Evolutionary conservation across 495 filamentous ascomycete genomes (phyloP).

Genomic region (Extremus antarcticus): DNA sequence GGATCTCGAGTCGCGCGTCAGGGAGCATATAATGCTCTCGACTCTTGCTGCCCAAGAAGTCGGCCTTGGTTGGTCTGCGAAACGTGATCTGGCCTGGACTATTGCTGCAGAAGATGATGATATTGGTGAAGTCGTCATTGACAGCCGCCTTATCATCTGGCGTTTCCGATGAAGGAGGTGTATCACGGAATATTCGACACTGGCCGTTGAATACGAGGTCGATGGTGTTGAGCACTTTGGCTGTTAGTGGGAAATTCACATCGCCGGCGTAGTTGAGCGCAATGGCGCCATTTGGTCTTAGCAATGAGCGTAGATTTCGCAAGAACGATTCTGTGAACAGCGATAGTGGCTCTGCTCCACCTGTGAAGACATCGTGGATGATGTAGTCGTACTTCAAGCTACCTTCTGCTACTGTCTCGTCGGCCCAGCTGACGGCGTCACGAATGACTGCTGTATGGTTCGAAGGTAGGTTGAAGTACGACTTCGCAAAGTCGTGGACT

Average conservation of each 20-base stretch:
- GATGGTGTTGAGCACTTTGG: slow-evolving; percentile 61
- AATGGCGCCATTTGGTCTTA: slow-evolving; percentile 70
- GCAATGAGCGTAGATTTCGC: slow-evolving; percentile 49
- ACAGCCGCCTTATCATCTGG: background rate
- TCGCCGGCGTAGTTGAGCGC: slow-evolving; percentile 99
- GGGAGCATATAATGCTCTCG: slow-evolving; percentile 61
- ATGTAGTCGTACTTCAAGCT: slow-evolving; percentile 67
- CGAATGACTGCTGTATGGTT: slow-evolving; percentile 74
- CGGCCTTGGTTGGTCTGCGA: slow-evolving; percentile 50
- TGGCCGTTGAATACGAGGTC: slow-evolving; percentile 48
- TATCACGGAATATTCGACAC: slow-evolving; percentile 78
- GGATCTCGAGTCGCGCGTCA: slow-evolving; percentile 55
- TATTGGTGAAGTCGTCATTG: slow-evolving; percentile 68
- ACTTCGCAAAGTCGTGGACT: slow-evolving; percentile 66
- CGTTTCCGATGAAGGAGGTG: slow-evolving; percentile 33
- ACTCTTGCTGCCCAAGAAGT: slow-evolving; percentile 61
- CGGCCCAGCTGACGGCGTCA: slow-evolving; percentile 68
- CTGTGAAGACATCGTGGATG: slow-evolving; percentile 97
- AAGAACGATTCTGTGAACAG: slow-evolving; percentile 85
- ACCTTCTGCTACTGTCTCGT: slow-evolving; percentile 8
- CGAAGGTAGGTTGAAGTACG: slow-evolving; percentile 69
- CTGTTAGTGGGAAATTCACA: slow-evolving; percentile 50
- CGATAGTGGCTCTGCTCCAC: slow-evolving; percentile 72
- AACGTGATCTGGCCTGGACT: slow-evolving; percentile 45
- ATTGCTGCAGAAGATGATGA: slow-evolving; percentile 70